Evolutionary conservation across 2,329 filamentous ascomycete genomes (phyloP).

Genomic region (Trichoderma koningiopsis): DNA sequence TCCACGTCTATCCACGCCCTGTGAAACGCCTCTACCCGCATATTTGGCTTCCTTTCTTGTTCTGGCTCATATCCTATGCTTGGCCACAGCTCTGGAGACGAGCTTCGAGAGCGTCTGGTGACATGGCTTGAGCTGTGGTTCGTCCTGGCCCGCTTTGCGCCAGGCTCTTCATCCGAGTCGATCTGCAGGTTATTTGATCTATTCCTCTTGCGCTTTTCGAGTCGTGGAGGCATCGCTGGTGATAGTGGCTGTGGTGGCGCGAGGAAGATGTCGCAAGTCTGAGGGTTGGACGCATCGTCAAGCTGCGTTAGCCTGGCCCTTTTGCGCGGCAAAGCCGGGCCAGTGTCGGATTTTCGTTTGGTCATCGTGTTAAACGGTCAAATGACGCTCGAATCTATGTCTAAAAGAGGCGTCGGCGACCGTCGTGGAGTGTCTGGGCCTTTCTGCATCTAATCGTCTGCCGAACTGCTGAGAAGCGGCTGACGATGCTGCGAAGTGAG

Average conservation of each 20-base stretch:
- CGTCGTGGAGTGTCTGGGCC: neutral
- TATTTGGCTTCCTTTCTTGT: neutral
- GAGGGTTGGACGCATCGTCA: neutral
- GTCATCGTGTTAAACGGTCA: neutral
- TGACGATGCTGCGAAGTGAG: neutral
- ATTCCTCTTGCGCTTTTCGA: conserved; percentile 4
- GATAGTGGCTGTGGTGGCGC: neutral
- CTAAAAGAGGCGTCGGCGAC: neutral
- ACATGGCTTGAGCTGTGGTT: neutral
- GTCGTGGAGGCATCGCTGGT: neutral
- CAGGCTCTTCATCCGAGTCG: neutral
- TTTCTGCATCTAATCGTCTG: neutral
- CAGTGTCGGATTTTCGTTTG: conserved; percentile 2
- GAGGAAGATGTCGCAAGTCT: neutral
- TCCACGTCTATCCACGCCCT: neutral
- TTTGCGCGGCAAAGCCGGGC: neutral
- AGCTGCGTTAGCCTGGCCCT: neutral
- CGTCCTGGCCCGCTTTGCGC: neutral
- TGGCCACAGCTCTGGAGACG: neutral
- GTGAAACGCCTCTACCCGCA: neutral
- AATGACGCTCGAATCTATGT: neutral
- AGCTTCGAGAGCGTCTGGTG: neutral
- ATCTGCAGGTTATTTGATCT: neutral
- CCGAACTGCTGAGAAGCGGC: neutral
- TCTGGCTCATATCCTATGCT: conserved; percentile 5